Evolutionary conservation across 495 filamentous ascomycete genomes (phyloP).

Genomic region (Podospora pseudocomata): DNA sequence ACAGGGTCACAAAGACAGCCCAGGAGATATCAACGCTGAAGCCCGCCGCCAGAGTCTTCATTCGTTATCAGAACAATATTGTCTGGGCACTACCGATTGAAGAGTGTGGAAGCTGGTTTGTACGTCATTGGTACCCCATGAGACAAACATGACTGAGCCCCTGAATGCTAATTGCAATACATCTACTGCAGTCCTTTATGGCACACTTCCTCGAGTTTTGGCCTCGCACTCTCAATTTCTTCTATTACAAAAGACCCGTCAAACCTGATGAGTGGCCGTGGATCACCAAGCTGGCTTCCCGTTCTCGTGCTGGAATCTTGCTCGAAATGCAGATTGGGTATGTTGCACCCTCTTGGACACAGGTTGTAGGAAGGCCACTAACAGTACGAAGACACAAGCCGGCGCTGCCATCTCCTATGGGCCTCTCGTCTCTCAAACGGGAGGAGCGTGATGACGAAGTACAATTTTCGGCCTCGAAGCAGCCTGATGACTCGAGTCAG

Average conservation of each 20-base stretch:
- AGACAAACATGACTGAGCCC: too few species aligned
- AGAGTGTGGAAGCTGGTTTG: constrained; percentile 39
- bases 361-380: neutral
- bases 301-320: constrained; percentile 5
- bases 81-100: constrained; percentile 26
- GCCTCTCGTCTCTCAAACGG: neutral
- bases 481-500: neutral
- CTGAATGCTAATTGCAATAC: neutral
- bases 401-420: neutral
- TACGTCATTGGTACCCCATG: constrained; percentile 8
- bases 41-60: constrained; percentile 5
- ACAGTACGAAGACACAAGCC: neutral
- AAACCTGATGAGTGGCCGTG: constrained; percentile 30
- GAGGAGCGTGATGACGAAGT: neutral
- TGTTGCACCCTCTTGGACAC: neutral
- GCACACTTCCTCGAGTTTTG: constrained; percentile 39
- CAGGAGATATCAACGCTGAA: constrained; percentile 1
- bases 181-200: constrained; percentile 23
- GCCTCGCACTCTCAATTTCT: constrained; percentile 28
- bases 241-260: constrained; percentile 21
- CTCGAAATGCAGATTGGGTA: constrained; percentile 18
- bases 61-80: constrained; percentile 10
- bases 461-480: neutral
- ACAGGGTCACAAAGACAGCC: constrained; percentile 1
- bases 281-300: constrained; percentile 24